These are phyloP conservation scores for Aspergillus caelatus DNA, from an alignment of 2,329 filamentous ascomycete genomes.

Conservation along the genomic window DNA sequence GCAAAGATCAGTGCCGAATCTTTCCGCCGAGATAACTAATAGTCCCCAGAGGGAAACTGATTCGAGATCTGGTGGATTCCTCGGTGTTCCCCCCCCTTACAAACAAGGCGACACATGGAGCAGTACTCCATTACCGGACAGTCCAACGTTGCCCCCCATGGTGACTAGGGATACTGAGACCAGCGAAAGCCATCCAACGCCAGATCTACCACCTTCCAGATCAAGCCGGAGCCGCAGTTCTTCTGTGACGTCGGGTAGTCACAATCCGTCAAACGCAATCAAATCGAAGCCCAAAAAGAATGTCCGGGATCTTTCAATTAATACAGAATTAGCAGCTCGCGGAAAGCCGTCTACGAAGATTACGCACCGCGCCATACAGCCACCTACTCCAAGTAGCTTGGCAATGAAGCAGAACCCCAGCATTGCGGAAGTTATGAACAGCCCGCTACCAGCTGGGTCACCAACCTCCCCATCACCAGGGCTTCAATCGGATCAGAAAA, in stretches of 20 bases:
- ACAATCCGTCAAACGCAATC: slow-evolving; percentile 19
- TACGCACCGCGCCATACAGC: slow-evolving; percentile 38
- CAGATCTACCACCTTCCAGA: slow-evolving; percentile 13
- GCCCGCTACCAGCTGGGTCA: slow-evolving; percentile 35
- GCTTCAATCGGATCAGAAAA: slow-evolving; percentile 33
- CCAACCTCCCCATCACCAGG: slow-evolving; percentile 27
- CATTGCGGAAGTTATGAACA: slow-evolving; percentile 47
- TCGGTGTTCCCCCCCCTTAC: slow-evolving; percentile 35
- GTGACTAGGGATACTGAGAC: slow-evolving; percentile 13
- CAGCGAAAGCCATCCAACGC: slow-evolving; percentile 10
- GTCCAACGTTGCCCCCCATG: slow-evolving; percentile 35
- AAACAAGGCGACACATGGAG: slow-evolving; percentile 37
- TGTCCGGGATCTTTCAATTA: slow-evolving; percentile 44
- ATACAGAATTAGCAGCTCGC: slow-evolving; percentile 40
- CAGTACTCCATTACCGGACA: slow-evolving; percentile 37
- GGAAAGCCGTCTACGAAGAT: slow-evolving; percentile 36
- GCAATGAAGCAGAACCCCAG: slow-evolving; percentile 34
- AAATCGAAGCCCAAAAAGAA: slow-evolving; percentile 37
- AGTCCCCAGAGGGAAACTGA: slow-evolving; percentile 14
- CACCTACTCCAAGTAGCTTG: slow-evolving; percentile 35
- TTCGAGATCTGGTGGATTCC: slow-evolving; percentile 21
- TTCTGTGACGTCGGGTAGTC: slow-evolving; percentile 17
- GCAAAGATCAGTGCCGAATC: slow-evolving; percentile 36
- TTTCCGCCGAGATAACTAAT: slow-evolving; percentile 25
- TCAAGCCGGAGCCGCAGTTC: slow-evolving; percentile 11